A percentile compares a stretch with the other conserved stretches of the same genome.
Evolutionary conservation across 176 grass and related monocot genomes (phyloP).

Genomic region (Musa schizocarpa): DNA sequence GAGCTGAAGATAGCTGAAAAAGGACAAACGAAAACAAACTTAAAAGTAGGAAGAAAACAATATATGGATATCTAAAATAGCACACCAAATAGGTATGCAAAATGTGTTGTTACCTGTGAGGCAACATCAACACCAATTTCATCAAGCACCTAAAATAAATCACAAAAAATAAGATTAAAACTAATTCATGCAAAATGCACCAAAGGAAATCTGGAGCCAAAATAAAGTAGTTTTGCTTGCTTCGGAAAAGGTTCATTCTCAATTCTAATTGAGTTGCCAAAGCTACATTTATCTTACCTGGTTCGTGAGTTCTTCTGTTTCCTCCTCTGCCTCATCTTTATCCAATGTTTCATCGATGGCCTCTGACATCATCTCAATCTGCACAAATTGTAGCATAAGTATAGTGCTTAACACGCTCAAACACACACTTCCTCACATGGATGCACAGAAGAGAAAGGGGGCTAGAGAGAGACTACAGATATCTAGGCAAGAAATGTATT

Average conservation of each 20-base stretch:
- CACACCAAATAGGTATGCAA: neutral
- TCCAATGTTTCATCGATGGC: slow-evolving; percentile 88
- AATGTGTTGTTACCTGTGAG: slow-evolving; percentile 52
- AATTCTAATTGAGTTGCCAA: neutral
- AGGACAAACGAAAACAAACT: slow-evolving; percentile 1
- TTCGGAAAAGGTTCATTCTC: neutral
- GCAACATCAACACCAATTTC: slow-evolving; percentile 95
- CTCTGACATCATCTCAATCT: slow-evolving; percentile 98
- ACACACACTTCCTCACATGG: neutral
- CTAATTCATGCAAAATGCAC: neutral
- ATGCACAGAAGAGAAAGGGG: neutral
- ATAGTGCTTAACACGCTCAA: neutral
- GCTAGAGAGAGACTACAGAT: too few relatives aligned
- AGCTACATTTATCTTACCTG: slow-evolving; percentile 43
- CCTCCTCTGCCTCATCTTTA: slow-evolving; percentile 96
- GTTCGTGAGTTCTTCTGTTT: slow-evolving; percentile 97
- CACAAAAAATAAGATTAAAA: neutral
- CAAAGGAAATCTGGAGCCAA: neutral
- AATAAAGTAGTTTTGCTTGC: neutral
- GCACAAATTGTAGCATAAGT: neutral
- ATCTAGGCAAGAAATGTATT: too few relatives aligned
- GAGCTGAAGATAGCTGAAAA: slow-evolving; percentile 80
- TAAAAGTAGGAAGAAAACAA: neutral
- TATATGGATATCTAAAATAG: neutral
- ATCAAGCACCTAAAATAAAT: slow-evolving; percentile 58